phyloP scores from a whole-genome alignment of 345 rosid species.

The Euphorbia peplus region DNA sequence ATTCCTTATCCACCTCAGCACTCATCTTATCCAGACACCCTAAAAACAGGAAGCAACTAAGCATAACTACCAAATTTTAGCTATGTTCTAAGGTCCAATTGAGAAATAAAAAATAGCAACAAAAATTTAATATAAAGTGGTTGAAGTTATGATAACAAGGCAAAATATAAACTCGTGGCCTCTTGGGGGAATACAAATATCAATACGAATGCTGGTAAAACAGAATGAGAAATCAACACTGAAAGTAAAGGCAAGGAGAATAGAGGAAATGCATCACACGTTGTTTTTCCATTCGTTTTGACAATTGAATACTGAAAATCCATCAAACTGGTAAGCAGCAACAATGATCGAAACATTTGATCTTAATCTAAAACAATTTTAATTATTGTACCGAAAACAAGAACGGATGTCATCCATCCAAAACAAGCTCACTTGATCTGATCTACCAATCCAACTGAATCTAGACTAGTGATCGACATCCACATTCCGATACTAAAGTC shows the following conservation, averaged over 20 bases:
- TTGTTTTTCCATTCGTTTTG: neutral
- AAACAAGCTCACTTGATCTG: no score
- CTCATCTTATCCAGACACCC: slow-evolving; percentile 20
- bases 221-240: neutral
- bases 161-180: neutral
- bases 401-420: no score
- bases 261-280: neutral
- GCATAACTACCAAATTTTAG: neutral
- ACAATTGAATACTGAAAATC: no score
- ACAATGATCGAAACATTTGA: no score
- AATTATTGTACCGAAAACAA: no score
- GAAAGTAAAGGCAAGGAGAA: neutral
- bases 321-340: no score
- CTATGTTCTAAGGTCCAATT: neutral
- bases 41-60: neutral
- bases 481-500: no score
- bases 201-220: neutral
- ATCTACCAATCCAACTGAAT: no score
- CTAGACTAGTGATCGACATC: no score
- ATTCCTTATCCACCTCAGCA: slow-evolving; percentile 30
- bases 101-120: neutral
- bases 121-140: no score
- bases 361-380: no score
- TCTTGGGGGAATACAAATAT: neutral
- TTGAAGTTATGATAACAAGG: neutral